Evolutionary conservation across 345 rosid genomes (phyloP).

Genomic region (Adansonia digitata): DNA sequence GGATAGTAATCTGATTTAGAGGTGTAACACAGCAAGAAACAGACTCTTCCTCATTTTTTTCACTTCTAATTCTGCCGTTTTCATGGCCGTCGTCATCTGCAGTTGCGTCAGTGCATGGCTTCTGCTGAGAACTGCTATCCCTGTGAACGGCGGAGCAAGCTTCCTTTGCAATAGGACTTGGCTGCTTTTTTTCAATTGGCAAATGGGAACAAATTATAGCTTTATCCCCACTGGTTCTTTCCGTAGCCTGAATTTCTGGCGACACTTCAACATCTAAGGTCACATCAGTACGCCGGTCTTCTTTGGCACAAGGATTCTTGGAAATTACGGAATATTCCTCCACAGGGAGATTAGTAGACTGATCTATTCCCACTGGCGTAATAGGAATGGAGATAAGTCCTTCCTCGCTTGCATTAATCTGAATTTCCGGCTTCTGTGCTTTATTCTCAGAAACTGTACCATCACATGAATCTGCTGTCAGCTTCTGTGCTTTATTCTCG

Average conservation of each 20-base stretch:
- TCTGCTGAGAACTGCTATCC: conserved; percentile 19
- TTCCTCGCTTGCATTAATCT: conserved; percentile 17
- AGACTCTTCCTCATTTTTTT: conserved; percentile 21
- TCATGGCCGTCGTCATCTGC: conserved; percentile 24
- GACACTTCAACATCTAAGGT: conserved; percentile 1
- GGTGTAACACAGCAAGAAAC: conserved; percentile 13
- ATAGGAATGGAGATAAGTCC: conserved; percentile 19
- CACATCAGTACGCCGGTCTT: conserved; percentile 16
- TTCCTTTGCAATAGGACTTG: conserved; percentile 16
- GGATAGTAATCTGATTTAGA: conserved; percentile 14
- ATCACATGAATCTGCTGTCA: conserved; percentile 12
- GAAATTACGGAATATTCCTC: conserved; percentile 19
- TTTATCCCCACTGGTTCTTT: conserved; percentile 8
- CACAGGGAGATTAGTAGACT: conserved; percentile 11
- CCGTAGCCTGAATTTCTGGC: conserved; percentile 4
- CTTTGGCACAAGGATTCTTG: conserved; percentile 11
- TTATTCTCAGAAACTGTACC: conserved; percentile 12
- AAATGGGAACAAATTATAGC: conserved; percentile 3
- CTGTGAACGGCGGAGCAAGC: conserved; percentile 24
- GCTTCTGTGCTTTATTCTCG: conserved; percentile 11
- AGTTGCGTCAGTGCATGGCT: conserved; percentile 19
- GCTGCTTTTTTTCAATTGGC: conserved; percentile 7
- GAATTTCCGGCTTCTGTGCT: conserved; percentile 11
- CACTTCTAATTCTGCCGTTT: conserved; percentile 16
- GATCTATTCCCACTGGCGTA: conserved; percentile 23